Evolutionary conservation across 176 grass and related monocot species (phyloP).

Genomic region (Raddia distichophylla): DNA sequence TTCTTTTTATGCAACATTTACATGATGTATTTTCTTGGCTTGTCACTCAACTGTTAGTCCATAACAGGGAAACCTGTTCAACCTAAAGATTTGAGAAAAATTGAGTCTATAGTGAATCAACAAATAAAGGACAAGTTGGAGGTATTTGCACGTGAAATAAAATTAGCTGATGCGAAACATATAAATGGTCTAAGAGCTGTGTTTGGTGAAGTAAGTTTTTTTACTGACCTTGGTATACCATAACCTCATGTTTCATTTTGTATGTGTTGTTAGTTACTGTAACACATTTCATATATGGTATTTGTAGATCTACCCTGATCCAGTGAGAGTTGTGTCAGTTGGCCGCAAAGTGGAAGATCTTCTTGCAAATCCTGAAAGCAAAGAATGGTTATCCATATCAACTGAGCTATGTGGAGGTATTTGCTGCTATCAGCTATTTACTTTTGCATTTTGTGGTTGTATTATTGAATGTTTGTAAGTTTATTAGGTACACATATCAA

Average conservation of each 20-base stretch:
- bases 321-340: constrained; percentile 84
- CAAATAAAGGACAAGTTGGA: constrained; percentile 87
- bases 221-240: constrained; percentile 3
- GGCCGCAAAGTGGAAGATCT: constrained; percentile 83
- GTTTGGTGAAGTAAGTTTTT: constrained; percentile 74
- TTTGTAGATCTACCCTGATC: constrained; percentile 83
- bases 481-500: constrained; percentile 82
- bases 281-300: neutral
- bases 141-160: constrained; percentile 82
- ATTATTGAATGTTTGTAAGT: constrained; percentile 26
- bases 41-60: constrained; percentile 14
- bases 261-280: constrained; percentile 22
- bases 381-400: constrained; percentile 88
- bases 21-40: constrained; percentile 13
- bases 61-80: constrained; percentile 92
- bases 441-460: constrained; percentile 16
- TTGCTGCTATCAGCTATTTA: constrained; percentile 12
- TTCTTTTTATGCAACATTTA: constrained; percentile 6
- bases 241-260: constrained; percentile 6
- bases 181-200: constrained; percentile 86
- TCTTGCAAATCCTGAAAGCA: constrained; percentile 64
- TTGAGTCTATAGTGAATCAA: constrained; percentile 92
- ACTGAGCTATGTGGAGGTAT: constrained; percentile 91
- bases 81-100: constrained; percentile 89
- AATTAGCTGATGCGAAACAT: constrained; percentile 58